These are phyloP conservation scores for Paramyrothecium roridum DNA, from an alignment of 2,329 filamentous ascomycete species.

Conservation along the genomic window DNA sequence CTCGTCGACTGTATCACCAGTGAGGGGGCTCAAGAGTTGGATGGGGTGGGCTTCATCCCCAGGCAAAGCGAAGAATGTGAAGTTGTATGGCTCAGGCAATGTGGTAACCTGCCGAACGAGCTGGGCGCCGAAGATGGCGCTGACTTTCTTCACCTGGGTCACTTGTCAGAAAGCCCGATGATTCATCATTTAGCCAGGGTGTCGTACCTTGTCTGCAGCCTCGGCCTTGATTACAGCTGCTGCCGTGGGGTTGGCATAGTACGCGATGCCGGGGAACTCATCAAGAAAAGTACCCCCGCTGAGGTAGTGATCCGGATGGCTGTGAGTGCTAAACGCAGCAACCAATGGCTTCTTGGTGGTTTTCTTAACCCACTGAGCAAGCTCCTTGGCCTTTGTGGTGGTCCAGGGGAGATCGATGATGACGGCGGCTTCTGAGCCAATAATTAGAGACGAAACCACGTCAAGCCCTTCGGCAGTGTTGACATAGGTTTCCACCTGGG, in stretches of 20 bases:
- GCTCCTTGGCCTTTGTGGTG: conserved; percentile 4
- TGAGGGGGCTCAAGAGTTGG: conserved; percentile 7
- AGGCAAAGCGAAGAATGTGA: conserved; percentile 9
- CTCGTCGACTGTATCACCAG: conserved; percentile 9
- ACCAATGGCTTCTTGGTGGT: conserved; percentile 11
- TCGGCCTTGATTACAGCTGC: conserved; percentile 6
- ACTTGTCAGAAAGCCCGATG: background rate
- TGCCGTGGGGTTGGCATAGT: conserved; percentile 6
- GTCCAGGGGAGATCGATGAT: conserved; percentile 8
- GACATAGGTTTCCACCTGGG: conserved; percentile 7
- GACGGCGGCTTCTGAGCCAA: conserved; percentile 9
- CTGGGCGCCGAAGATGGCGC: conserved; percentile 2
- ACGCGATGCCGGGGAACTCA: conserved; percentile 7
- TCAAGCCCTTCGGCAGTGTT: conserved; percentile 5
- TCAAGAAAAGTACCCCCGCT: conserved; percentile 4
- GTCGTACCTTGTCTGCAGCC: conserved; percentile 5
- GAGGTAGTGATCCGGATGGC: conserved; percentile 10
- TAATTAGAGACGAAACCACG: conserved; percentile 10
- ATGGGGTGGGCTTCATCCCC: conserved; percentile 7
- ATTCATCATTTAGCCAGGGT: background rate
- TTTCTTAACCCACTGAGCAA: conserved; percentile 7
- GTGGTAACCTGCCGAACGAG: conserved; percentile 1
- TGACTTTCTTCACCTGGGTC: conserved; percentile 5
- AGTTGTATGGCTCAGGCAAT: conserved; percentile 7
- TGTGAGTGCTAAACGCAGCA: conserved; percentile 9